These are phyloP conservation scores for Magnolia changhungtana DNA, from an alignment of 164 flowering plant genomes.

Conservation along the genomic window DNA sequence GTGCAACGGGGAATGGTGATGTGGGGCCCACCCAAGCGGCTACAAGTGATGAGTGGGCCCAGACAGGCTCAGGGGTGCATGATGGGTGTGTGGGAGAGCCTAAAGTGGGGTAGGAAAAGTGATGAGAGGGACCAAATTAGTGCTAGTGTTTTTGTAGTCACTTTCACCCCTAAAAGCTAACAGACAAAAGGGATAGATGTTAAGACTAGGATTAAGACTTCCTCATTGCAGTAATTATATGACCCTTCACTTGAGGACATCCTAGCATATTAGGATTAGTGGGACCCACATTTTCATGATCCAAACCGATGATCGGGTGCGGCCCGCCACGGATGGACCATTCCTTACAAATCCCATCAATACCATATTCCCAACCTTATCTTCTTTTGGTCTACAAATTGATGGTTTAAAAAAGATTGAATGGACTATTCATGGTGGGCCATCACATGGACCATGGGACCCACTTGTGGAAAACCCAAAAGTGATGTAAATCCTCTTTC, in stretches of 20 bases:
- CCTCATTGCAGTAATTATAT: too few species aligned
- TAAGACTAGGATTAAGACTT: neutral
- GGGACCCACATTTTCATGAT: neutral
- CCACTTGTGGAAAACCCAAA: neutral
- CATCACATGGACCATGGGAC: neutral
- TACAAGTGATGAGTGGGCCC: constrained; percentile 7
- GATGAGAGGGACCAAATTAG: constrained; percentile 24
- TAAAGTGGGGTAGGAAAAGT: constrained; percentile 13
- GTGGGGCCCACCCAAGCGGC: constrained; percentile 23
- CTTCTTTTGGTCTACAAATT: neutral
- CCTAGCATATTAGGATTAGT: neutral
- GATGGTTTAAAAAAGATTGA: neutral
- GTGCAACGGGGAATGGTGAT: constrained; percentile 8
- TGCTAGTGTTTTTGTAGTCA: neutral
- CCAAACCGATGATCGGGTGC: neutral
- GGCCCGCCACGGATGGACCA: neutral
- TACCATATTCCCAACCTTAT: too few species aligned
- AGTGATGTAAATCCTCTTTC: neutral
- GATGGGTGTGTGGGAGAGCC: neutral
- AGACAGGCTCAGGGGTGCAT: neutral
- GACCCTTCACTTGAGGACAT: neutral
- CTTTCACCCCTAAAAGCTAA: neutral
- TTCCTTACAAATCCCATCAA: too few species aligned
- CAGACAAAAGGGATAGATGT: neutral
- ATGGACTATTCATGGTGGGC: neutral